Conservation (phyloP, 1,139 yeast genomes). For the Blastobotrys indianensis region DNA sequence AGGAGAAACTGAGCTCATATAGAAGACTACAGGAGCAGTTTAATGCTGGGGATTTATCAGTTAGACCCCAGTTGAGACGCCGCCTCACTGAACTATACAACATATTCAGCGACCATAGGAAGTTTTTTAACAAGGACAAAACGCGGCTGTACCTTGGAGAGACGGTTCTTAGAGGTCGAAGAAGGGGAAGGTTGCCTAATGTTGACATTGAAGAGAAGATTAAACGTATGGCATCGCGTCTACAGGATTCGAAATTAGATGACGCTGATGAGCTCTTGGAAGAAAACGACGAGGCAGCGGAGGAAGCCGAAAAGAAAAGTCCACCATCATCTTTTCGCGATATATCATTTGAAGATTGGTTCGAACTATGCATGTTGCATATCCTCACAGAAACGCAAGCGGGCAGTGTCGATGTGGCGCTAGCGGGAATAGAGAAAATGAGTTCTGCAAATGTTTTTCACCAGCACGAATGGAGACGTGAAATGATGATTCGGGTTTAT, state of each 20-base stretch:
- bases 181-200: constrained; percentile 42
- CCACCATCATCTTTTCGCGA: constrained; percentile 53
- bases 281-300: background rate
- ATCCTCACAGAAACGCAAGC: constrained; percentile 59
- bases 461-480: constrained; percentile 49
- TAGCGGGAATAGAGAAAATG: background rate
- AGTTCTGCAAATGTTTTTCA: constrained; percentile 64
- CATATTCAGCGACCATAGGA: constrained; percentile 67
- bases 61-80: constrained; percentile 76
- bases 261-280: constrained; percentile 1
- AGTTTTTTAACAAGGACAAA: constrained; percentile 72
- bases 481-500: constrained; percentile 56
- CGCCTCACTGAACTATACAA: constrained; percentile 78
- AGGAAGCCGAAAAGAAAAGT: background rate
- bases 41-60: constrained; percentile 50
- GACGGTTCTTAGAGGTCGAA: background rate
- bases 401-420: constrained; percentile 63
- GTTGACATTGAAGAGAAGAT: constrained; percentile 67
- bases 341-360: constrained; percentile 73
- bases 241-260: constrained; percentile 26
- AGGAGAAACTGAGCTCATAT: constrained; percentile 60
- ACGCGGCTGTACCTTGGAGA: constrained; percentile 65
- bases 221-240: constrained; percentile 47
- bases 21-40: constrained; percentile 52
- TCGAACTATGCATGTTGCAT: constrained; percentile 71